Percentiles rank a stretch among this genome's conserved stretches.
These are phyloP conservation scores for Camellia granthamiana DNA, from an alignment of 148 eudicot species.

Conservation along the genomic window DNA sequence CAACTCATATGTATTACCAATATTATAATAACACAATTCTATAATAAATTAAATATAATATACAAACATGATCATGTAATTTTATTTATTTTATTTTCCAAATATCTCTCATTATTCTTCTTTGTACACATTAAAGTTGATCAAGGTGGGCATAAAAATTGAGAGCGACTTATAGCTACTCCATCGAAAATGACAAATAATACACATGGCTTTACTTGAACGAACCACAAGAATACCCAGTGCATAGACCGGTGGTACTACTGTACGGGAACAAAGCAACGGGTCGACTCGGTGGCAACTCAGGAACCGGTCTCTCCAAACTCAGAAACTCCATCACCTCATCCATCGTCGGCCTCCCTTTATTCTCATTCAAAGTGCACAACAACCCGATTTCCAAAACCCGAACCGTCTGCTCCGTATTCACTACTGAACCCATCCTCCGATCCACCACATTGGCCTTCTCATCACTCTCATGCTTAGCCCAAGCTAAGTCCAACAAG, in stretches of 20 bases:
- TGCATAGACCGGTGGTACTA: slow-evolving; percentile 39
- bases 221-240: slow-evolving; percentile 34
- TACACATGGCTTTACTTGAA: slow-evolving; percentile 30
- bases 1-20: too few species aligned
- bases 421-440: slow-evolving; percentile 59
- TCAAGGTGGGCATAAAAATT: too few species aligned
- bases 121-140: too few species aligned
- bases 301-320: slow-evolving; percentile 40
- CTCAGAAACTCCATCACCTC: slow-evolving; percentile 48
- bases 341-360: slow-evolving; percentile 64
- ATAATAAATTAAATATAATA: too few species aligned
- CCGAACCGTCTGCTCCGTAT: slow-evolving; percentile 56
- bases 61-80: too few species aligned
- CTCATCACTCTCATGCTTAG: slow-evolving; percentile 51
- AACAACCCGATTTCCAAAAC: slow-evolving; percentile 60
- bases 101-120: too few species aligned
- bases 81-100: too few species aligned
- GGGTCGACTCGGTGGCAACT: slow-evolving; percentile 61
- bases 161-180: too few species aligned
- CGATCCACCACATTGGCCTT: slow-evolving; percentile 53
- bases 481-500: slow-evolving; percentile 70
- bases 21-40: too few species aligned
- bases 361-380: slow-evolving; percentile 65
- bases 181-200: neutral
- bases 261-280: slow-evolving; percentile 47